Conservation (phyloP, 805 yeast species). For the Barnettozyma wickerhamii region DNA sequence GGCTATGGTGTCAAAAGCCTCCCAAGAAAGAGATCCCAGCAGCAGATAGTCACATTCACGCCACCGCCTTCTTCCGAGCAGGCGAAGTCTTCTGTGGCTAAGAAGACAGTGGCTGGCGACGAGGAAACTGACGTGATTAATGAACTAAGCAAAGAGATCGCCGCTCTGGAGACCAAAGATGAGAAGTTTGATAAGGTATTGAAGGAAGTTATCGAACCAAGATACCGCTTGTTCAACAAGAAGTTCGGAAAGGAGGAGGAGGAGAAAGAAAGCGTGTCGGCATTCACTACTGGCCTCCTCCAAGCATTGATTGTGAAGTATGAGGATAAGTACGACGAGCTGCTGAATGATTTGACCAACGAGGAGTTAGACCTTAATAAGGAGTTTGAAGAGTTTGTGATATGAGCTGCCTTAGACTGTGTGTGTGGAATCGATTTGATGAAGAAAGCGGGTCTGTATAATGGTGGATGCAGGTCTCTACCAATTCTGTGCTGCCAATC, state of each 20-base stretch:
- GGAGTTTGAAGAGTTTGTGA: constrained; percentile 2
- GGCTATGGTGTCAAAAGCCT: neutral
- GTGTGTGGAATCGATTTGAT: too few relatives aligned
- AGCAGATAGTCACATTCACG: too few relatives aligned
- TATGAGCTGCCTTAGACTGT: neutral
- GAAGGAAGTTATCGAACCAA: constrained; percentile 5
- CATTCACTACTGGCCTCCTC: neutral
- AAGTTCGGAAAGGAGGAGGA: constrained; percentile 1
- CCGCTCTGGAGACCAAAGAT: constrained; percentile 6
- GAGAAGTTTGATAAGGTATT: constrained; percentile 5
- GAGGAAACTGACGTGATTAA: neutral
- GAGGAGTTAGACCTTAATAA: constrained; percentile 5
- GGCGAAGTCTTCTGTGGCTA: too few relatives aligned
- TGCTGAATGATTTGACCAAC: constrained; percentile 8
- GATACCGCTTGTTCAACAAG: neutral
- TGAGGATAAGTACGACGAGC: constrained; percentile 6
- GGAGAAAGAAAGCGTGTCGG: neutral
- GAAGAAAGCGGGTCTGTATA: too few relatives aligned
- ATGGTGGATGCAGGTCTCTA: too few relatives aligned
- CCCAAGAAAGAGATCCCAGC: neutral
- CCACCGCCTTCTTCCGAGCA: too few relatives aligned
- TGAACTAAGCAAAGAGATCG: neutral
- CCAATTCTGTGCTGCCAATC: too few relatives aligned
- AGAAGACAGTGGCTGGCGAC: neutral
- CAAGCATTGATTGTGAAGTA: constrained; percentile 2